Conservation (phyloP, 306 rosid species). For the Corylus americana region DNA sequence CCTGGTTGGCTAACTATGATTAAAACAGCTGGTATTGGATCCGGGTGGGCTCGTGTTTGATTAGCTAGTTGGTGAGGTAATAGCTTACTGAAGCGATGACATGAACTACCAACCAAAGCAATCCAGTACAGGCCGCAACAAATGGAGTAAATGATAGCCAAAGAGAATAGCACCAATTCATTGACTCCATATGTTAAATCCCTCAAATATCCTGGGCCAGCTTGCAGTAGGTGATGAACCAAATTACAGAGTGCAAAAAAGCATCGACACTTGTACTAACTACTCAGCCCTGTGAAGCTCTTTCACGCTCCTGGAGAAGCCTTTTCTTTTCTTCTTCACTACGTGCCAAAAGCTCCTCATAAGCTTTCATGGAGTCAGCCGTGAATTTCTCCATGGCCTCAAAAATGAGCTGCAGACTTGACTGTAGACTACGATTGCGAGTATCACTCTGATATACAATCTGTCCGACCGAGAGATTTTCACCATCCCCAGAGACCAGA, state of each 20-base stretch:
- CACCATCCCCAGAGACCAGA: conserved; percentile 56
- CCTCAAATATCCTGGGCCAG: conserved; percentile 19
- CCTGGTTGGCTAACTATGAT: conserved; percentile 1
- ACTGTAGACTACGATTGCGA: conserved; percentile 70
- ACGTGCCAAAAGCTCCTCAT: conserved; percentile 80
- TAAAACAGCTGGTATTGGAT: conserved; percentile 3
- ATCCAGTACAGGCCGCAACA: neutral
- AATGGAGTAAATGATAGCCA: conserved; percentile 1
- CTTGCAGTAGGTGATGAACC: conserved; percentile 22
- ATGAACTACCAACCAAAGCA: conserved; percentile 12
- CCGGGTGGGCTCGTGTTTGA: neutral
- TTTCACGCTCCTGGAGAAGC: conserved; percentile 37
- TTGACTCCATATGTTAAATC: conserved; percentile 18
- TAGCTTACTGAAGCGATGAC: neutral
- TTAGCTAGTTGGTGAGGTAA: too few relatives aligned
- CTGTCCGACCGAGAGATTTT: conserved; percentile 52
- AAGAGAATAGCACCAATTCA: neutral
- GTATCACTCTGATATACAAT: conserved; percentile 75
- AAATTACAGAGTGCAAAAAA: conserved; percentile 17
- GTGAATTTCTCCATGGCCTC: conserved; percentile 97
- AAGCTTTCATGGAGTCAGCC: conserved; percentile 60
- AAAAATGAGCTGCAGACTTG: conserved; percentile 80
- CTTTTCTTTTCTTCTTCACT: conserved; percentile 54
- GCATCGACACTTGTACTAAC: neutral
- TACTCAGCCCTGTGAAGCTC: conserved; percentile 34